Percentiles rank a stretch among this genome's conserved stretches.
Evolutionary conservation across 257 asterid genomes (phyloP).

Genomic region (Fraxinus quadrangulata): DNA sequence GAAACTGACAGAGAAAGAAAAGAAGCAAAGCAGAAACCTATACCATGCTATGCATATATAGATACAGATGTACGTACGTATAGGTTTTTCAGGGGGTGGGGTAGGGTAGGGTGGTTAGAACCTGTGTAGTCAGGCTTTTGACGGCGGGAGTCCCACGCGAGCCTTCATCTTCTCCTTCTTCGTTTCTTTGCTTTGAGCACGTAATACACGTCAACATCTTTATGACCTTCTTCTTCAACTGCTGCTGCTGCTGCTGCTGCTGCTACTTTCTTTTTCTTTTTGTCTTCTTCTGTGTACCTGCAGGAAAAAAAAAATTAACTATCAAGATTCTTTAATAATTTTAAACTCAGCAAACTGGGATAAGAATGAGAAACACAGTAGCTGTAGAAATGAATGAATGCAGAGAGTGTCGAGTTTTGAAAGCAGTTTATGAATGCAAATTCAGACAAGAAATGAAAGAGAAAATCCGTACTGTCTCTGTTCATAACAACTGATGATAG

Average conservation of each 20-base stretch:
- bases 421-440: constrained; percentile 47
- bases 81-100: not conserved
- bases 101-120: constrained; percentile 28
- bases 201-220: constrained; percentile 98
- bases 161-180: constrained; percentile 56
- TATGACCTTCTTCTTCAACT: not conserved
- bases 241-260: not conserved
- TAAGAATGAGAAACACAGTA: constrained; percentile 8
- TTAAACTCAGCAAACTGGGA: not conserved
- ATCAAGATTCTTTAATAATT: too few relatives aligned
- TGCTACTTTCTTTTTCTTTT: constrained; percentile 7
- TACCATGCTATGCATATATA: not conserved
- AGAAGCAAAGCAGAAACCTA: constrained; percentile 16
- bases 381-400: constrained; percentile 43
- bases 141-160: constrained; percentile 97
- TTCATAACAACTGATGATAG: constrained; percentile 43
- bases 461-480: constrained; percentile 29
- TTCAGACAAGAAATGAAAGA: constrained; percentile 43
- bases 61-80: not conserved
- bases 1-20: constrained; percentile 14
- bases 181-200: constrained; percentile 83
- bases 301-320: not conserved
- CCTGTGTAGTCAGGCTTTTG: constrained; percentile 99
- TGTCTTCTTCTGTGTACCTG: constrained; percentile 26
- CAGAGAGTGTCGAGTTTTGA: constrained; percentile 56